phyloP scores from a whole-genome alignment of 2,329 filamentous ascomycete genomes.

The Colletotrichum orchidophilum region DNA sequence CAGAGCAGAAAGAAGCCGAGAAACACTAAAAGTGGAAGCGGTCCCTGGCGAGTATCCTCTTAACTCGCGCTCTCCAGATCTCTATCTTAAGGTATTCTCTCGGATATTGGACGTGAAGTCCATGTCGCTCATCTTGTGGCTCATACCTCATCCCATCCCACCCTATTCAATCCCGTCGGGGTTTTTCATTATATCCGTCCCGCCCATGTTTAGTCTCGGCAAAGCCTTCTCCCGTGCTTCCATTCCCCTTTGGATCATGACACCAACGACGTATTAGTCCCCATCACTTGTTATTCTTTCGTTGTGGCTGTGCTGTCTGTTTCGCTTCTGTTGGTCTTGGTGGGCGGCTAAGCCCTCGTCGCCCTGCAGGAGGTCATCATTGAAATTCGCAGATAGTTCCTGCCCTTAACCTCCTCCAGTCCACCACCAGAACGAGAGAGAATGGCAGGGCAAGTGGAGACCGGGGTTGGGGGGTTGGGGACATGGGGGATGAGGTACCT shows the following conservation, averaged over 20 bases:
- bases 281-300: neutral
- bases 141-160: neutral
- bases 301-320: constrained; percentile 23
- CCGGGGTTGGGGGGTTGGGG: too few relatives aligned
- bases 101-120: neutral
- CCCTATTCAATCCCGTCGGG: neutral
- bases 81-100: neutral
- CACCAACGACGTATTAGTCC: neutral
- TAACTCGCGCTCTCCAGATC: constrained; percentile 4
- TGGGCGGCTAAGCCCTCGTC: constrained; percentile 11
- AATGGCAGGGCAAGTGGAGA: constrained; percentile 1
- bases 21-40: neutral
- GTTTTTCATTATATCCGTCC: neutral
- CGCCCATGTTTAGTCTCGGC: constrained; percentile 18
- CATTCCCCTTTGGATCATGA: neutral
- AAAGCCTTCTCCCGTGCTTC: constrained; percentile 9
- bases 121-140: neutral
- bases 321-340: neutral
- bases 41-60: neutral
- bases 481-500: neutral
- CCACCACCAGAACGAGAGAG: neutral
- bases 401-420: too few relatives aligned
- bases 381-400: neutral
- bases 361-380: constrained; percentile 15
- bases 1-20: too few relatives aligned